These are phyloP conservation scores for Hymenoscyphus linearis DNA, from an alignment of 2,329 filamentous ascomycete species.

Conservation along the genomic window DNA sequence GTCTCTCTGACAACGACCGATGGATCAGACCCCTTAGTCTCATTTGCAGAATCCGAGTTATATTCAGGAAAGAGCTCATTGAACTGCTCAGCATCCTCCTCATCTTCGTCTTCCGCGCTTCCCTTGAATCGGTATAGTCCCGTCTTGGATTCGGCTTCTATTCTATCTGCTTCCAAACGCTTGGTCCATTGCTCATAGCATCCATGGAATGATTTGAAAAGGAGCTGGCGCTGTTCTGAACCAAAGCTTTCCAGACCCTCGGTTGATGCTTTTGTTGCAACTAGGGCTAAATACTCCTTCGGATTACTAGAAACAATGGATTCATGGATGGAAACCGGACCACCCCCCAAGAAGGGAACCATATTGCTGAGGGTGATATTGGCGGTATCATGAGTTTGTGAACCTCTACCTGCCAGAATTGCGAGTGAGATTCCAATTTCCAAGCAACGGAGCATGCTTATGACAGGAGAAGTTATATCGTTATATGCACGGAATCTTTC, in stretches of 20 bases:
- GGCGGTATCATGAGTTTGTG: slow-evolving; percentile 10
- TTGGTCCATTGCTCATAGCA: slow-evolving; percentile 79
- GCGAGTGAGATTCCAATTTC: slow-evolving; percentile 68
- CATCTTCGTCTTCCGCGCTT: slow-evolving; percentile 69
- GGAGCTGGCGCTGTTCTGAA: slow-evolving; percentile 41
- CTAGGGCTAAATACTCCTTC: slow-evolving; percentile 48
- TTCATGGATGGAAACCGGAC: slow-evolving; percentile 11
- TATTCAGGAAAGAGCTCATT: slow-evolving; percentile 77
- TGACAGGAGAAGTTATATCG: slow-evolving; percentile 73
- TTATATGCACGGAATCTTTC: slow-evolving; percentile 73
- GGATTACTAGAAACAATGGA: slow-evolving; percentile 19
- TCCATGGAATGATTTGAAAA: slow-evolving; percentile 63
- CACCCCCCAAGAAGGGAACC: slow-evolving; percentile 53
- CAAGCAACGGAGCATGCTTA: slow-evolving; percentile 75
- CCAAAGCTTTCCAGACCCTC: slow-evolving; percentile 42
- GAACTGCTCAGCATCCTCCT: slow-evolving; percentile 68
- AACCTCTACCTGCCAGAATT: slow-evolving; percentile 17
- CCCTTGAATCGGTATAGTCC: slow-evolving; percentile 83
- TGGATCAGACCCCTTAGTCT: slow-evolving; percentile 14
- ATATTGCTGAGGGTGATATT: slow-evolving; percentile 36
- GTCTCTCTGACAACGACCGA: slow-evolving; percentile 22
- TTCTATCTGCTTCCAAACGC: slow-evolving; percentile 70
- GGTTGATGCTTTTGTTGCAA: slow-evolving; percentile 41
- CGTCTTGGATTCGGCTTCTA: slow-evolving; percentile 64
- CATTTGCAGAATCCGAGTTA: slow-evolving; percentile 41